These are phyloP conservation scores for Lyophyllum shimeji DNA, from an alignment of 768 basidiomycete genomes.

Conservation along the genomic window DNA sequence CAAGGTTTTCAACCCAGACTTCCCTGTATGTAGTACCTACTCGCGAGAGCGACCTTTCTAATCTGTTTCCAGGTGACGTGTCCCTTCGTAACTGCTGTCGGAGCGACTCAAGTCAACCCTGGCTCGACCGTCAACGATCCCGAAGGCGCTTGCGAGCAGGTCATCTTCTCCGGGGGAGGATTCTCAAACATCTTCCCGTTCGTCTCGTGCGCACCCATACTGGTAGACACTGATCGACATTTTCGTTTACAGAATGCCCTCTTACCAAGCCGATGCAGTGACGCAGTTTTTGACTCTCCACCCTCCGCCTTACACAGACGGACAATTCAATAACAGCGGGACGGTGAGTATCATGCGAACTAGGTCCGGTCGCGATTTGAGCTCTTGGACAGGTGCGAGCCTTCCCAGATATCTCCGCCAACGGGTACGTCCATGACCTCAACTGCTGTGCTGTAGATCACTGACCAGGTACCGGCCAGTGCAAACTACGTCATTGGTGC, in stretches of 20 bases:
- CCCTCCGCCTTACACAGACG: conserved; percentile 39
- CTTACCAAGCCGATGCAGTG: conserved; percentile 45
- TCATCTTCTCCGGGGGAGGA: conserved; percentile 52
- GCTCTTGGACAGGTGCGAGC: conserved; percentile 37
- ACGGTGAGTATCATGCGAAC: conserved; percentile 19
- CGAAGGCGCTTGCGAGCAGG: conserved; percentile 45
- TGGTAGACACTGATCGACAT: neutral
- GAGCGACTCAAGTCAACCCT: conserved; percentile 48
- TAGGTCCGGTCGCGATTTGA: neutral
- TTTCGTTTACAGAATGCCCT: conserved; percentile 32
- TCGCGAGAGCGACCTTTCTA: neutral
- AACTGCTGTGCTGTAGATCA: neutral
- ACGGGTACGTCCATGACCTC: conserved; percentile 28
- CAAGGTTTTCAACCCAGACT: conserved; percentile 24
- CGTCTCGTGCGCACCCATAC: neutral
- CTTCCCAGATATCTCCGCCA: conserved; percentile 51
- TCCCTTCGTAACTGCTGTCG: conserved; percentile 51
- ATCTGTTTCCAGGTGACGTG: conserved; percentile 33
- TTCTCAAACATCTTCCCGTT: conserved; percentile 45
- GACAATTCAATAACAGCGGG: conserved; percentile 47
- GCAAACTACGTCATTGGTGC: neutral
- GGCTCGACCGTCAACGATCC: conserved; percentile 42
- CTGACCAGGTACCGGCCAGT: neutral
- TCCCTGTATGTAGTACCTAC: conserved; percentile 17
- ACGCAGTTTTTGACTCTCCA: conserved; percentile 34